phyloP scores from a whole-genome alignment of 495 filamentous ascomycete species.

The Bryoglossum gracile region DNA sequence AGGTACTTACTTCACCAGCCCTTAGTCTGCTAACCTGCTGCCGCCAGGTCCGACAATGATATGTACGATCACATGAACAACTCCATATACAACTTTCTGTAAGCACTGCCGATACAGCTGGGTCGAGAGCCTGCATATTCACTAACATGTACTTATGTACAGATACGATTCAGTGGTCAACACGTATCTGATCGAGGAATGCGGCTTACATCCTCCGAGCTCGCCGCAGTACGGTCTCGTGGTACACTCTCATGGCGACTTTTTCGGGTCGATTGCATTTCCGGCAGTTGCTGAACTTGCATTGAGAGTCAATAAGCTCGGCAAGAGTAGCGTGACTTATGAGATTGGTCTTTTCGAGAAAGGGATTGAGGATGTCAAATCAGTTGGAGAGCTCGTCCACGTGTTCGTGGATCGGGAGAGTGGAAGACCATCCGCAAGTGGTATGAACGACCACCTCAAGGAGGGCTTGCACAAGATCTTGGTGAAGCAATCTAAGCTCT shows the following conservation, averaged over 20 bases:
- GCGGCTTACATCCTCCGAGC: conserved; percentile 62
- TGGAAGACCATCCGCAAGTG: conserved; percentile 52
- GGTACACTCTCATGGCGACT: conserved; percentile 75
- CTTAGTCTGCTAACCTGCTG: not conserved
- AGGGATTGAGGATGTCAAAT: conserved; percentile 66
- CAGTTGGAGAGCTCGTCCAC: conserved; percentile 82
- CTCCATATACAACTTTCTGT: conserved; percentile 31
- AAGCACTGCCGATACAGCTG: too few relatives aligned
- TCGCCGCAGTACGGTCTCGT: conserved; percentile 72
- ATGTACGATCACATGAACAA: conserved; percentile 73
- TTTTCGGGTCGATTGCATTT: conserved; percentile 76
- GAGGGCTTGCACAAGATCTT: conserved; percentile 40
- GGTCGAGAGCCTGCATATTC: too few relatives aligned
- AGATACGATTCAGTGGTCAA: conserved; percentile 84
- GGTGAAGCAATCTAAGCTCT: conserved; percentile 4
- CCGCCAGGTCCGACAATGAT: conserved; percentile 79
- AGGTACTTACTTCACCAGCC: not conserved
- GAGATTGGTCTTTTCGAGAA: conserved; percentile 83
- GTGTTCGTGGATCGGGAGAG: conserved; percentile 77
- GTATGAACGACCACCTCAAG: conserved; percentile 50
- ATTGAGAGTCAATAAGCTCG: conserved; percentile 73
- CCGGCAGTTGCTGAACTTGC: conserved; percentile 77
- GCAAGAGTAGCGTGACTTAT: conserved; percentile 84
- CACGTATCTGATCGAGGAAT: conserved; percentile 75
- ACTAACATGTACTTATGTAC: conserved; percentile 3